Conservation (phyloP, 202 grass and related monocot genomes). For the Alloteropsis angusta region DNA sequence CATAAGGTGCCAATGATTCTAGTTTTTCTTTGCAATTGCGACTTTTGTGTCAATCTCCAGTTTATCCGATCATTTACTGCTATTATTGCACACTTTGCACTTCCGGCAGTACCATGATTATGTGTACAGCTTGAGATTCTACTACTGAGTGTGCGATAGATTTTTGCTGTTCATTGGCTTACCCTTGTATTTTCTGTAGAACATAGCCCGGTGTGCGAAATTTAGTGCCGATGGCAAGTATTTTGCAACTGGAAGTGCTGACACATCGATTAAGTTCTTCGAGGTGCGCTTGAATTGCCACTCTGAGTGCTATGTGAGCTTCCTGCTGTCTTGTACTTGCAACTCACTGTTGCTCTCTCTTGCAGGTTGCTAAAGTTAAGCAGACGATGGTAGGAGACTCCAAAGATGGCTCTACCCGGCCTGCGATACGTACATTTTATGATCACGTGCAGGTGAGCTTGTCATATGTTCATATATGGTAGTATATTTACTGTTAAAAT, state of each 20-base stretch:
- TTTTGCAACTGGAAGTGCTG: conserved; percentile 88
- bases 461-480: background rate
- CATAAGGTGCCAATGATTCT: conserved; percentile 50
- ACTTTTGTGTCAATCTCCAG: background rate
- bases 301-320: background rate
- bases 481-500: background rate
- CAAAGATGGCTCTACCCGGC: conserved; percentile 65
- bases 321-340: conserved; percentile 8
- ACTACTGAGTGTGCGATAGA: background rate
- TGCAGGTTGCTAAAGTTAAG: conserved; percentile 84
- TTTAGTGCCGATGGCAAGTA: conserved; percentile 81
- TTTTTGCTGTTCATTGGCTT: background rate
- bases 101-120: background rate
- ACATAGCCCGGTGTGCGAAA: conserved; percentile 66
- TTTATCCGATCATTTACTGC: background rate
- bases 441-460: conserved; percentile 70
- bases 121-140: background rate
- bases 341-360: background rate
- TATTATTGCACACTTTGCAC: background rate
- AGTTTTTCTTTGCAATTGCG: background rate
- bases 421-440: conserved; percentile 86
- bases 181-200: conserved; percentile 45
- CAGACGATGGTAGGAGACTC: conserved; percentile 69
- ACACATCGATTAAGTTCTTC: conserved; percentile 88
- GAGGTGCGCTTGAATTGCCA: conserved; percentile 40